phyloP scores from a whole-genome alignment of 257 asterid species.

The Solanum okadae region DNA sequence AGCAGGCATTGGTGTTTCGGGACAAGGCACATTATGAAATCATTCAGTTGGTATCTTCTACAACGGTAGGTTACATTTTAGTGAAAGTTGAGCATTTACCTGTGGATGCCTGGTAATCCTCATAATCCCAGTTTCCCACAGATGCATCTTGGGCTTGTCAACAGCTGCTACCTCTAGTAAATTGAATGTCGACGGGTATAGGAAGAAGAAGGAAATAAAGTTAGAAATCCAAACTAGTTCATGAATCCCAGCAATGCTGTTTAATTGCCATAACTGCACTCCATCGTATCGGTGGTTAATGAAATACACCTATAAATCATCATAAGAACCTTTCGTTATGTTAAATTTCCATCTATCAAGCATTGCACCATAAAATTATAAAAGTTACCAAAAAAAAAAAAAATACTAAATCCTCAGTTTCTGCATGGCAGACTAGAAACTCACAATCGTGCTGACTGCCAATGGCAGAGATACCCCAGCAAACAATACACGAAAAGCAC shows the following conservation, averaged over 20 bases:
- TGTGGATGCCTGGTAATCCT: constrained; percentile 97
- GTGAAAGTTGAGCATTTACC: constrained; percentile 29
- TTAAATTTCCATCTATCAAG: neutral
- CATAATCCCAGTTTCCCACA: constrained; percentile 99
- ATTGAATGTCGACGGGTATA: constrained; percentile 93
- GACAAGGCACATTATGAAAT: neutral
- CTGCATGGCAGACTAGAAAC: constrained; percentile 23
- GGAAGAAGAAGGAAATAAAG: constrained; percentile 78
- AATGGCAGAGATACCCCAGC: constrained; percentile 91
- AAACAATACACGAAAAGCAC: constrained; percentile 92
- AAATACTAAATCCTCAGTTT: neutral
- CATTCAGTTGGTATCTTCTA: neutral
- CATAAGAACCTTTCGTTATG: neutral
- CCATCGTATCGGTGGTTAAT: constrained; percentile 97
- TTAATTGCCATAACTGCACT: constrained; percentile 90
- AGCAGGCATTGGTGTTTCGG: neutral
- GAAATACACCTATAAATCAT: constrained; percentile 65
- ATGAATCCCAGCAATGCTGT: constrained; percentile 67
- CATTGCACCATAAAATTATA: neutral
- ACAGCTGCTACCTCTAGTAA: constrained; percentile 94
- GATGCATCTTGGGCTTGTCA: constrained; percentile 96
- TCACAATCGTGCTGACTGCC: constrained; percentile 87
- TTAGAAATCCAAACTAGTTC: constrained; percentile 62
- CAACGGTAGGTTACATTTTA: neutral
- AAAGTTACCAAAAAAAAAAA: neutral